Percentiles rank a stretch among this genome's conserved stretches.
phyloP scores from a whole-genome alignment of 2,329 filamentous ascomycete species.

The Cyanodermella asteris region DNA sequence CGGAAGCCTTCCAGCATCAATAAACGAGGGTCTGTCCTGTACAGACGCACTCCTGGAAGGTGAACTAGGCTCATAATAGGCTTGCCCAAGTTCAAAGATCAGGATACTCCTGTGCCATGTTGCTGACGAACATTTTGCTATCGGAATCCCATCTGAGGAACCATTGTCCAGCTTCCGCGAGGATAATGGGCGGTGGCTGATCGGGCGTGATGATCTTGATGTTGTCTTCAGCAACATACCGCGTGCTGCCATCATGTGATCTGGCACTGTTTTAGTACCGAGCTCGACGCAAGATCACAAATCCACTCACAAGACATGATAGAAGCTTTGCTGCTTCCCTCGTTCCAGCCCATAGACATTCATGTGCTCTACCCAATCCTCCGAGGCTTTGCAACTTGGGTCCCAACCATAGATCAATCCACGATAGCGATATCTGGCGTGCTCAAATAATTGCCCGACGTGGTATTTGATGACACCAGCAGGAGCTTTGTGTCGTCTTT shows the following conservation, averaged over 20 bases:
- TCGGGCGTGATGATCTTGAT: conserved; percentile 38
- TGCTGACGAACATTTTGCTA: conserved; percentile 56
- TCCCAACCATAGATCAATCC: conserved; percentile 85
- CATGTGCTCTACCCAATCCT: conserved; percentile 43
- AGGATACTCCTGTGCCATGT: conserved; percentile 62
- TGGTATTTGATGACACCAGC: conserved; percentile 35
- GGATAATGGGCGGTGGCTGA: conserved; percentile 27
- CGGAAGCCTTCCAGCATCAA: no score
- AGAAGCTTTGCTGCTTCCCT: conserved; percentile 50
- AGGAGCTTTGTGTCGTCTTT: conserved; percentile 14
- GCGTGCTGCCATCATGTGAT: conserved; percentile 45
- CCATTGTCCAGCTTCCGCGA: conserved; percentile 55
- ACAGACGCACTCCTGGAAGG: no score
- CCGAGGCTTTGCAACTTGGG: conserved; percentile 31
- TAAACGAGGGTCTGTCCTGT: no score
- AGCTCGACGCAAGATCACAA: no score
- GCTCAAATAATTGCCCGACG: conserved; percentile 67
- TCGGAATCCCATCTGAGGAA: conserved; percentile 66
- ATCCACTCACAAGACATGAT: conserved; percentile 62
- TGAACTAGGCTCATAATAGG: no score
- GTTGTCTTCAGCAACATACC: conserved; percentile 65
- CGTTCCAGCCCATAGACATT: conserved; percentile 36
- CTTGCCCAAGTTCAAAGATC: no score
- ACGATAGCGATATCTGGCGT: conserved; percentile 57
- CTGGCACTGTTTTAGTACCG: no score